Conservation (phyloP, 2,329 filamentous ascomycete species). For the Pseudogymnoascus sp. region DNA sequence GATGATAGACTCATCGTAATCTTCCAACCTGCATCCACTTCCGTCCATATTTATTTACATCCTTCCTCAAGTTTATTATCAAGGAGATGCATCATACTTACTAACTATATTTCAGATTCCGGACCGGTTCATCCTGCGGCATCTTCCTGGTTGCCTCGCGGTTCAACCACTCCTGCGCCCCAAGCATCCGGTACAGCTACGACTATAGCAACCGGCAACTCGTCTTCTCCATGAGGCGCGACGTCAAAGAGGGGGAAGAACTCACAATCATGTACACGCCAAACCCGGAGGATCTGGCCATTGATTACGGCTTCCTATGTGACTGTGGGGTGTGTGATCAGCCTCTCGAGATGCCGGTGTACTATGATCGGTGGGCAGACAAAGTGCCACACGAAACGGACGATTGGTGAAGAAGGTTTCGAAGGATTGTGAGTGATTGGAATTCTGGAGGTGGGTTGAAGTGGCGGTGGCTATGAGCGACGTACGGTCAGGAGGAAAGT, state of each 20-base stretch:
- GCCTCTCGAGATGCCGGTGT: neutral
- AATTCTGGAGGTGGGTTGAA: neutral
- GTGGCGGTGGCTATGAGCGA: no score
- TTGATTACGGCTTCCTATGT: conserved; percentile 46
- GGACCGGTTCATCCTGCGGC: conserved; percentile 17
- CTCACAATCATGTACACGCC: conserved; percentile 45
- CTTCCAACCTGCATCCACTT: no score
- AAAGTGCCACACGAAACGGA: neutral
- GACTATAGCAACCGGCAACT: conserved; percentile 32
- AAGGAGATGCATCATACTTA: neutral
- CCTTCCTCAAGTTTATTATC: no score
- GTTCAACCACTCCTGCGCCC: conserved; percentile 51
- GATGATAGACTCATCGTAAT: neutral
- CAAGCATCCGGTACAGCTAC: conserved; percentile 38
- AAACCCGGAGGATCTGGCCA: conserved; percentile 33
- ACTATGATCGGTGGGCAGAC: neutral
- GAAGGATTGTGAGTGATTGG: neutral
- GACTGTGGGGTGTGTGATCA: conserved; percentile 39
- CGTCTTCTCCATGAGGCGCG: conserved; percentile 33
- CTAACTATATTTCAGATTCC: neutral
- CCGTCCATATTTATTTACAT: no score
- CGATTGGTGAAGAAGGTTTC: neutral
- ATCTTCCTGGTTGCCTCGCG: conserved; percentile 46
- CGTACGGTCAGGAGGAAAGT: neutral
- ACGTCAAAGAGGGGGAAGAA: conserved; percentile 39